Base-by-base conservation (phyloP, 2,329 filamentous ascomycete species). In the Claviceps purpurea region DNA sequence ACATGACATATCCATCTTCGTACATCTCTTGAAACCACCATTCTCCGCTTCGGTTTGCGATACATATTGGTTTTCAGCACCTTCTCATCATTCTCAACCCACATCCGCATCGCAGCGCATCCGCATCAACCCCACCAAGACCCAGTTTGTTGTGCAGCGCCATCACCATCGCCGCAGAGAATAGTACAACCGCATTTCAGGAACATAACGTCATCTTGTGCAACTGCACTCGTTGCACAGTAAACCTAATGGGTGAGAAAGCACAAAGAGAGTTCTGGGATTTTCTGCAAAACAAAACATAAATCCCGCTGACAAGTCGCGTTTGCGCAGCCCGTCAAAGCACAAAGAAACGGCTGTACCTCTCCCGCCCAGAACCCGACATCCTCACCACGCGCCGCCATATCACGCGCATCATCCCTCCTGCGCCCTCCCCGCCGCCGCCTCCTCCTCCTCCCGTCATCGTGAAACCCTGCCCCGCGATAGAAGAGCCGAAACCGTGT, bases 321-420 rank as follows among this genome's bases (percentile, higher is more conserved):
- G n/a, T 39, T 22, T 18, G 18, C 30, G 10, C 24, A 55, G 54
- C 44, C 16, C 51, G 51, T 8, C 40, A 53, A 46, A 58, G 60
- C 53, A 62, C 60, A 57, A 73, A 72, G 61, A 72, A 70, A 62
- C 68, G 67, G 53, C 62, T 73, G 58, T 73, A 73, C 54, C 66
- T 73, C 42, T 61, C 65, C 42, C 68, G 68, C 43, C 68, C 70
- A 7, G 65, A 65, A 49, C 65, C 65, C 44, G 70, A 71, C 57
- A 61, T 68, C 52, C 59, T 64, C 55, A 61, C 63, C 46, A 60
- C 68, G 50, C 65, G 64, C 43, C 64, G 60, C 43, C 65, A 63
- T 54, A 58, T 70, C 60, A 72, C 70, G 6, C 67, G 64, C 44
- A 61, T 69, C 56, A 62, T 71, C 45, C 69, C 69, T 14, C 62